phyloP scores from a whole-genome alignment of 1,139 yeast species.

The Candida buenavistaensis region DNA sequence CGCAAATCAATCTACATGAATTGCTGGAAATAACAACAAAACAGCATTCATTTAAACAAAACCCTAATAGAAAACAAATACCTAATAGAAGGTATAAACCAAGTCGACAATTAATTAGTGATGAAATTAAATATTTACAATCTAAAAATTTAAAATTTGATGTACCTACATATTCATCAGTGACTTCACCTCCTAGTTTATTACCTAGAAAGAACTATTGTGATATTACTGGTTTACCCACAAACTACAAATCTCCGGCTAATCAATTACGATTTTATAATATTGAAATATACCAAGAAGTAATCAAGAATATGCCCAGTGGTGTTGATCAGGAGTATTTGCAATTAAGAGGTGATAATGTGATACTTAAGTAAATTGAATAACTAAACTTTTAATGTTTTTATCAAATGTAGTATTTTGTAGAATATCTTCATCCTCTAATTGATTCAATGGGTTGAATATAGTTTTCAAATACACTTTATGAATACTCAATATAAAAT shows the following conservation, averaged over 20 bases:
- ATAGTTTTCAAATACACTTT: slow-evolving; percentile 49
- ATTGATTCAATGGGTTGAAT: slow-evolving; percentile 56
- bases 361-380: slow-evolving; percentile 57
- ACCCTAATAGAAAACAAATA: slow-evolving; percentile 43
- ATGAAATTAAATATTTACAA: slow-evolving; percentile 68
- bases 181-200: slow-evolving; percentile 87
- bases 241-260: slow-evolving; percentile 72
- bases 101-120: slow-evolving; percentile 69
- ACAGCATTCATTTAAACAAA: slow-evolving; percentile 55
- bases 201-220: slow-evolving; percentile 83
- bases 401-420: slow-evolving; percentile 40
- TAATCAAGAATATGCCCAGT: slow-evolving; percentile 76
- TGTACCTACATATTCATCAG: slow-evolving; percentile 58
- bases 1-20: slow-evolving; percentile 25
- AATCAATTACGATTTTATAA: slow-evolving; percentile 80
- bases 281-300: slow-evolving; percentile 78
- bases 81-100: slow-evolving; percentile 72
- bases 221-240: slow-evolving; percentile 89
- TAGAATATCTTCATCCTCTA: slow-evolving; percentile 23
- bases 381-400: slow-evolving; percentile 34
- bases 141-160: slow-evolving; percentile 42
- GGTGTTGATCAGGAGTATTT: slow-evolving; percentile 94
- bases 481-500: slow-evolving; percentile 44
- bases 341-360: slow-evolving; percentile 85
- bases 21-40: slow-evolving; percentile 45